A percentile compares a stretch with the other conserved stretches of the same genome.
These are phyloP conservation scores for Mucor lusitanicus DNA, from an alignment of 371 early-diverging fungal genomes.

Conservation along the genomic window DNA sequence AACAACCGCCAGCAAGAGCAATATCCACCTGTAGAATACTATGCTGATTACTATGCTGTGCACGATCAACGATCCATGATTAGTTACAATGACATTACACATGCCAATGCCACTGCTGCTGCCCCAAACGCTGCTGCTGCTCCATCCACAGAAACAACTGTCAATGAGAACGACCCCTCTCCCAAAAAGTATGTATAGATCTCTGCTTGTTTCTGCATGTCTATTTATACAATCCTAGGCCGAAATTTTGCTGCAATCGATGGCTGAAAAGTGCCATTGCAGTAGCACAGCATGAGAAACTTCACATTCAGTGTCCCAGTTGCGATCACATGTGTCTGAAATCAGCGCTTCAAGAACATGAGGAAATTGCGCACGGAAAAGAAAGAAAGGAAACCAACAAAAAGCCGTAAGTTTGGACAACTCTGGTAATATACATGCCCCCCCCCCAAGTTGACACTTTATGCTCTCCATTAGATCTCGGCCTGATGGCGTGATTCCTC, in stretches of 20 bases:
- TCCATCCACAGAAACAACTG: background rate
- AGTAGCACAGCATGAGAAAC: slow-evolving; percentile 30
- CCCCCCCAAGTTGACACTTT: background rate
- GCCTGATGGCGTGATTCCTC: slow-evolving; percentile 46
- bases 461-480: slow-evolving; percentile 12
- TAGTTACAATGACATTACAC: slow-evolving; percentile 19
- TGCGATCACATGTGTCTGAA: slow-evolving; percentile 34
- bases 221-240: slow-evolving; percentile 2
- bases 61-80: slow-evolving; percentile 15
- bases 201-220: background rate
- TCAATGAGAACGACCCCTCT: background rate
- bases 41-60: slow-evolving; percentile 6
- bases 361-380: slow-evolving; percentile 33
- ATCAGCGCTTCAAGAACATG: slow-evolving; percentile 29
- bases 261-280: slow-evolving; percentile 29
- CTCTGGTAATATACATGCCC: no score
- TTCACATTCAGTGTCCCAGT: slow-evolving; percentile 38
- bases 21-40: slow-evolving; percentile 3
- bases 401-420: slow-evolving; percentile 17
- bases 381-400: slow-evolving; percentile 22
- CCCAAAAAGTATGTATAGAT: slow-evolving; percentile 3
- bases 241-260: slow-evolving; percentile 33
- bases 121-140: background rate
- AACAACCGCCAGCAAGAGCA: slow-evolving; percentile 1
- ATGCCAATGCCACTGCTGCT: background rate